A percentile compares a stretch with the other conserved stretches of the same genome.
phyloP scores from a whole-genome alignment of 2,329 filamentous ascomycete genomes.

The Colletotrichum brevisporum region DNA sequence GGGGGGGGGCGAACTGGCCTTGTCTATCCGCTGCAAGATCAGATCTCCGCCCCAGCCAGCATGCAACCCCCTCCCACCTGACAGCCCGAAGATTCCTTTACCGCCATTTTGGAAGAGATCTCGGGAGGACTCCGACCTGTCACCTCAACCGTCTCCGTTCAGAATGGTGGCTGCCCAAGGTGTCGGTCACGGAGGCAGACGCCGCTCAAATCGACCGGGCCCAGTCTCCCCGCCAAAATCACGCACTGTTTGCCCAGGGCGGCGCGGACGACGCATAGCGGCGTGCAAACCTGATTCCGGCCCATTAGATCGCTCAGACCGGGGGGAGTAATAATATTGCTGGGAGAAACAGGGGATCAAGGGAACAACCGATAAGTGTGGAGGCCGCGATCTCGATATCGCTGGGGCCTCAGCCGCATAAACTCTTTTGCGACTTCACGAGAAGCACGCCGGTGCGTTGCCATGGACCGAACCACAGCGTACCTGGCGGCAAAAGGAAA shows the following conservation, averaged over 20 bases:
- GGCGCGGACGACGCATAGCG: neutral
- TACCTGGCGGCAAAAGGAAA: slow-evolving; percentile 22
- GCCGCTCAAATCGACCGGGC: slow-evolving; percentile 19
- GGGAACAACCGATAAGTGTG: slow-evolving; percentile 2
- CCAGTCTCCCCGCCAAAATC: neutral
- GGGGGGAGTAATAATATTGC: neutral
- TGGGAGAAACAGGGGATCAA: slow-evolving; percentile 9
- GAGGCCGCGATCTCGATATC: slow-evolving; percentile 18
- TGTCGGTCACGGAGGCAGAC: slow-evolving; percentile 2
- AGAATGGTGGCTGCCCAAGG: slow-evolving; percentile 19
- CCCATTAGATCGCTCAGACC: neutral
- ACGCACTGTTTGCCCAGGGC: neutral
- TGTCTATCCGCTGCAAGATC: slow-evolving; percentile 32
- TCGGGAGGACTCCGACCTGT: neutral
- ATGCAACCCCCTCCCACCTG: slow-evolving; percentile 18
- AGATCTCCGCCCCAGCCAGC: slow-evolving; percentile 32
- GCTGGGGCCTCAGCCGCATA: slow-evolving; percentile 31
- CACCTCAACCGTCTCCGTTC: slow-evolving; percentile 13
- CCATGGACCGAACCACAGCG: neutral
- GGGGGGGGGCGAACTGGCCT: neutral
- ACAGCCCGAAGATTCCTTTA: slow-evolving; percentile 31
- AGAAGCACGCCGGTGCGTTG: neutral
- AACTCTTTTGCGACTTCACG: slow-evolving; percentile 33
- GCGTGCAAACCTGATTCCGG: neutral
- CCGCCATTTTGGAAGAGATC: slow-evolving; percentile 34